Base-by-base conservation (phyloP, 2,329 filamentous ascomycete genomes). In the Phialemonium atrogriseum region DNA sequence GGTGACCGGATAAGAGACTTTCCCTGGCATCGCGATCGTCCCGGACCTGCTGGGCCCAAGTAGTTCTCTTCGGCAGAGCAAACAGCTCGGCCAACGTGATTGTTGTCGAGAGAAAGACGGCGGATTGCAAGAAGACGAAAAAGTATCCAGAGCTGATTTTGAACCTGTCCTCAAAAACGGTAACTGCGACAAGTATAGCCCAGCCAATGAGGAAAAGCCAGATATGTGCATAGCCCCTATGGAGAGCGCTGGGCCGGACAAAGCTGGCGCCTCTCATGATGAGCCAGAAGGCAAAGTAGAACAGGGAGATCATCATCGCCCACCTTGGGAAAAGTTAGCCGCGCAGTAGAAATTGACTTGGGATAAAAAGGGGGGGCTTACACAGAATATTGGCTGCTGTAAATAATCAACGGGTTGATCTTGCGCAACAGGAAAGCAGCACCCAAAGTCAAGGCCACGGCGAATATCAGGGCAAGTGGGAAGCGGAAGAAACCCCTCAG, bases 381-480 rank as follows among this genome's bases (percentile, higher is more conserved):
- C 49, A 95, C 81, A 5, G 84, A 70, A 52, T 91, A 96, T 28
- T 79, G 71, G 46, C 83, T 93, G 58, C 85, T 88, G 60, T 95
- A 91, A n/a, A 91, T 66, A 46, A 96, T 86, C 46, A 85, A 73
- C 1, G 89, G 87, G 50, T 96, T 96, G 50, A 89, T 62, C 55
- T 91, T 93, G 22, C 74, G 73, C 24, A 94, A 48, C 31, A 96
- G 58, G 44, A 83, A 83, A 2, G 84, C 81, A 12, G 85, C 66
- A 1, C 75, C 84, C 15, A 93, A 55, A 0, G 82, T 75, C n/a
- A 82, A 61, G 1, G 68, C 77, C 2, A 72, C 74, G 1, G 88
- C 71, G 20, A 85, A 66, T 13, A 70, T 49, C 24, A 94, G 66
- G 2, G 86, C 76, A 30, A 94, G 61, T 0, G 88, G 87, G 43